Percentiles rank a stretch among this genome's conserved stretches.
These are phyloP conservation scores for Salix koriyanagi DNA, from an alignment of 345 rosid species.

Conservation along the genomic window DNA sequence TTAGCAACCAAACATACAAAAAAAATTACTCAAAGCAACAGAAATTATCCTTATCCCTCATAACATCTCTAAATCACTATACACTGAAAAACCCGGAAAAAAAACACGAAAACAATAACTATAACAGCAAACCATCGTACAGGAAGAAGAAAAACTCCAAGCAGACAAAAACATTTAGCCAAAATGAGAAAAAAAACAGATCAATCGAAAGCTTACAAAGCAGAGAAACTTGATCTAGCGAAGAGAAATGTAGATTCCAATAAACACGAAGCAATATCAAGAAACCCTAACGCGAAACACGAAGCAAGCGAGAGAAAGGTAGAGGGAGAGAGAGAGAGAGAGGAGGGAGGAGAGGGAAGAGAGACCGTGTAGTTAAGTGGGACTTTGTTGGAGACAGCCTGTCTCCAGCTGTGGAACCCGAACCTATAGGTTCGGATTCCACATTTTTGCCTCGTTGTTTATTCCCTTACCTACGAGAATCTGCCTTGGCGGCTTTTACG, in stretches of 20 bases:
- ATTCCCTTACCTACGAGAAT: slow-evolving; percentile 35
- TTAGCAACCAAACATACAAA: slow-evolving; percentile 4
- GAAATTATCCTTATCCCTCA: background rate
- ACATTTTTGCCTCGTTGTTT: slow-evolving; percentile 13
- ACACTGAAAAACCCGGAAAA: background rate
- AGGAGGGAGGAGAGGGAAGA: slow-evolving; percentile 5
- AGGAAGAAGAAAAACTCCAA: background rate
- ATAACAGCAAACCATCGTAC: background rate
- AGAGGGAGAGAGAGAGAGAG: background rate
- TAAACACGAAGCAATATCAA: slow-evolving; percentile 22
- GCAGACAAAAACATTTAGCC: background rate
- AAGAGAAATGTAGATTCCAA: slow-evolving; percentile 14
- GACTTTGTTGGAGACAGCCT: slow-evolving; percentile 99
- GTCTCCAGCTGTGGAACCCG: slow-evolving; percentile 93
- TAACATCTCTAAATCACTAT: slow-evolving; percentile 7
- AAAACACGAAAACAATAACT: background rate
- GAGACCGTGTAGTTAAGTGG: slow-evolving; percentile 47
- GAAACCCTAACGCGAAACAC: slow-evolving; percentile 38
- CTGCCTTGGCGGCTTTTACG: slow-evolving; percentile 37
- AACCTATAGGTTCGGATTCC: slow-evolving; percentile 42
- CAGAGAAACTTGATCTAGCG: slow-evolving; percentile 49
- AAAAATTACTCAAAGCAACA: background rate
- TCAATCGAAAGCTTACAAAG: slow-evolving; percentile 51
- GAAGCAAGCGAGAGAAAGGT: background rate
- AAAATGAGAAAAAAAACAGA: background rate